Evolutionary conservation across 345 rosid genomes (phyloP).

Genomic region (Aegle marmelos): DNA sequence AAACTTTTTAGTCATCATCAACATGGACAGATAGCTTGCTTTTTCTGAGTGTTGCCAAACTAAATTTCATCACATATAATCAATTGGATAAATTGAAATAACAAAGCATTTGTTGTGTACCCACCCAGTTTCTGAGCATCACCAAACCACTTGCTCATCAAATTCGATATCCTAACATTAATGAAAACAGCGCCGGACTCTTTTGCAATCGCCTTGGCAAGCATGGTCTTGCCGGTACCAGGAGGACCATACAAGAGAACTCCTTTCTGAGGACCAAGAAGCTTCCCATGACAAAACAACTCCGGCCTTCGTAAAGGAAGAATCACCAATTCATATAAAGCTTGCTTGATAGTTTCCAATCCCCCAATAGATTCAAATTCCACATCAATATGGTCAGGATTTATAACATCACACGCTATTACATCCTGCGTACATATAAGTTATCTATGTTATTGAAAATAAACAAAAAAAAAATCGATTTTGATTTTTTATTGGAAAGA

Average conservation of each 20-base stretch:
- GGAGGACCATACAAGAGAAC: conserved; percentile 96
- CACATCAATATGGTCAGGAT: conserved; percentile 91
- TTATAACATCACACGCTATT: conserved; percentile 93
- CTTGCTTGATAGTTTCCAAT: conserved; percentile 69
- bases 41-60: background rate
- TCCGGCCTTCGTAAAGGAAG: conserved; percentile 89
- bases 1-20: too few relatives aligned
- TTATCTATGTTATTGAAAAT: background rate
- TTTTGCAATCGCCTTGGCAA: conserved; percentile 96
- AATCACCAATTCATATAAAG: conserved; percentile 86
- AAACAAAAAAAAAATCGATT: background rate
- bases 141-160: conserved; percentile 99
- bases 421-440: conserved; percentile 56
- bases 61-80: background rate
- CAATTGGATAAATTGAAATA: background rate
- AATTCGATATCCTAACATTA: conserved; percentile 79
- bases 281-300: conserved; percentile 84
- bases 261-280: conserved; percentile 97
- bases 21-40: too few relatives aligned
- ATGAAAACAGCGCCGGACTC: conserved; percentile 98
- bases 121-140: conserved; percentile 98
- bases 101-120: conserved; percentile 16
- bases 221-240: conserved; percentile 99
- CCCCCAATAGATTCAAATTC: conserved; percentile 93
- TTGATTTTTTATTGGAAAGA: too few relatives aligned